Conservation (phyloP, 768 basidiomycete species). For the Lactarius psammicola region DNA sequence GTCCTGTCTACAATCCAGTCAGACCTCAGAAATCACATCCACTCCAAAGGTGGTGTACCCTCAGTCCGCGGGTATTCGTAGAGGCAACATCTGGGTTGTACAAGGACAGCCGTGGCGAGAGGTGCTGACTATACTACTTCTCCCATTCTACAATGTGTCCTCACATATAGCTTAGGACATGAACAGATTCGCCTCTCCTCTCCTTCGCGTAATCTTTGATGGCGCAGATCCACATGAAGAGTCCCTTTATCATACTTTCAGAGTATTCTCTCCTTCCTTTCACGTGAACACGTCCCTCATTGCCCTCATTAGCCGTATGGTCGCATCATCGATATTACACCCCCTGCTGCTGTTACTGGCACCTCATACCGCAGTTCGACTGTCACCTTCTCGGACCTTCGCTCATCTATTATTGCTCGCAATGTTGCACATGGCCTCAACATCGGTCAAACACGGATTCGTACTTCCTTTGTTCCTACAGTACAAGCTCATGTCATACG, state of each 20-base stretch:
- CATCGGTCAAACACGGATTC: conserved; percentile 45
- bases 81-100: conserved; percentile 66
- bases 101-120: conserved; percentile 80
- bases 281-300: conserved; percentile 16
- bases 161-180: conserved; percentile 59
- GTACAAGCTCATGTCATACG: conserved; percentile 64
- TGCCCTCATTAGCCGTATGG: conserved; percentile 66
- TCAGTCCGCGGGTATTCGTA: conserved; percentile 58
- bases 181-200: conserved; percentile 70
- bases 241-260: conserved; percentile 68
- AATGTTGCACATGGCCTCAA: conserved; percentile 71
- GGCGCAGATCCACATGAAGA: conserved; percentile 87
- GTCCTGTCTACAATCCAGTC: conserved; percentile 48
- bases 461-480: conserved; percentile 59
- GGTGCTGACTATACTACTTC: conserved; percentile 39
- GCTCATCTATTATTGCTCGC: conserved; percentile 75
- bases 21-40: conserved; percentile 45
- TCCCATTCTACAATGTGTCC: background rate
- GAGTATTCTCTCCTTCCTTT: conserved; percentile 47
- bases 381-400: conserved; percentile 59
- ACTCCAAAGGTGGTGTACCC: conserved; percentile 54
- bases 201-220: conserved; percentile 79
- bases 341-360: conserved; percentile 59
- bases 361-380: conserved; percentile 65
- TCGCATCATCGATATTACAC: conserved; percentile 62